Evolutionary conservation across 2,329 filamentous ascomycete species (phyloP).

Genomic region (Nannizzia gypsea): DNA sequence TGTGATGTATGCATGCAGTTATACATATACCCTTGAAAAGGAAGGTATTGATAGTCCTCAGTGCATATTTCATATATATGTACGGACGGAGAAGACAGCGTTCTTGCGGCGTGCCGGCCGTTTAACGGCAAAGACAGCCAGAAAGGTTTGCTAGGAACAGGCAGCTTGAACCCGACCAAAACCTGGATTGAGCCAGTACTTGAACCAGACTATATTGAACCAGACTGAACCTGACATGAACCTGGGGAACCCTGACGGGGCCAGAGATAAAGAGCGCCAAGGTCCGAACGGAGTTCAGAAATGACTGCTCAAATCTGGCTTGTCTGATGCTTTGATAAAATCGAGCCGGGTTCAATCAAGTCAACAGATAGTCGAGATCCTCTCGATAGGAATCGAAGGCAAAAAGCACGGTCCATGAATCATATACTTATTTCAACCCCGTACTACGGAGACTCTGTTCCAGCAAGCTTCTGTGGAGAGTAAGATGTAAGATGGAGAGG

Average conservation of each 20-base stretch:
- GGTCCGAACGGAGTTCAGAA: neutral
- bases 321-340: neutral
- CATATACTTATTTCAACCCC: neutral
- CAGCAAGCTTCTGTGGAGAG: neutral
- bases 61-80: neutral
- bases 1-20: neutral
- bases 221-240: slow-evolving; percentile 2
- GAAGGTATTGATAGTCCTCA: neutral
- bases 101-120: neutral
- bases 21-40: neutral
- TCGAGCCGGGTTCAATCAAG: neutral
- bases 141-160: neutral
- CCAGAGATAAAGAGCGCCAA: neutral
- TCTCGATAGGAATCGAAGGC: neutral
- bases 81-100: neutral
- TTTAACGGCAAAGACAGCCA: neutral
- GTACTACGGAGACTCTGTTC: neutral
- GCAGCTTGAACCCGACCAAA: neutral
- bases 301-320: neutral
- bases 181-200: neutral
- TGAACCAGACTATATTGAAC: neutral
- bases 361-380: no score
- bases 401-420: neutral
- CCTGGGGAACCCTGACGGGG: neutral
- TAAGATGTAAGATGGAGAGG: neutral